Percentiles rank a stretch among this genome's conserved stretches.
phyloP scores from a whole-genome alignment of 2,329 filamentous ascomycete species.

The Paraphaeosphaeria sporulosa region DNA sequence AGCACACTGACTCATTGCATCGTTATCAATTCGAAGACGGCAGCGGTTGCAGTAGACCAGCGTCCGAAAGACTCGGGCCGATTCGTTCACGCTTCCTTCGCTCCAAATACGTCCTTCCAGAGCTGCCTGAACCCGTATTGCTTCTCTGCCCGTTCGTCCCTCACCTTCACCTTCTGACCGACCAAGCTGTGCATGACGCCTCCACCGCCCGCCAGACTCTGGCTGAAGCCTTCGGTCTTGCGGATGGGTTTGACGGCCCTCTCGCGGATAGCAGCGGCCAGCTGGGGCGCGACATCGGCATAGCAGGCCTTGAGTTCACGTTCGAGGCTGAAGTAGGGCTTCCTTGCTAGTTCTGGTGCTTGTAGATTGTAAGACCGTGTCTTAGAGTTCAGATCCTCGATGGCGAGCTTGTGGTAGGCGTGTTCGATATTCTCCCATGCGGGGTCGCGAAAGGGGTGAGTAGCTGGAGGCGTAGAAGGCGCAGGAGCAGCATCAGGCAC shows the following conservation, averaged over 20 bases:
- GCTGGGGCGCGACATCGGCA: constrained; percentile 80
- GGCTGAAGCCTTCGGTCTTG: constrained; percentile 47
- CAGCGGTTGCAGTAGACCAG: neutral
- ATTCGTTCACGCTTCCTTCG: constrained; percentile 3
- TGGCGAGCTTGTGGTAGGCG: constrained; percentile 77
- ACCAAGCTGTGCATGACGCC: constrained; percentile 70
- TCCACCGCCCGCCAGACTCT: constrained; percentile 49
- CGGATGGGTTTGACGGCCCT: constrained; percentile 63
- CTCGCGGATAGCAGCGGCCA: constrained; percentile 76
- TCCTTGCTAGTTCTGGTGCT: constrained; percentile 90
- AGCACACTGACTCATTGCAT: neutral
- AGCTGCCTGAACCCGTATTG: constrained; percentile 86
- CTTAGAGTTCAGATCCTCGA: constrained; percentile 79
- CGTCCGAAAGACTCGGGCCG: neutral
- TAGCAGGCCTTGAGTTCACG: constrained; percentile 84
- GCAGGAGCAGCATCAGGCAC: constrained; percentile 19
- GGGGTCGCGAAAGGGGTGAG: constrained; percentile 76
- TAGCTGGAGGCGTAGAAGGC: constrained; percentile 50
- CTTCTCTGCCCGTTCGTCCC: constrained; percentile 76
- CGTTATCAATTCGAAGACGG: neutral
- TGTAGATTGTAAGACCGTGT: constrained; percentile 93
- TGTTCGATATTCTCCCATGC: constrained; percentile 77
- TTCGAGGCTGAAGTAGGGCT: constrained; percentile 86
- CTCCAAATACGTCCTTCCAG: constrained; percentile 79
- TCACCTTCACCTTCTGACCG: constrained; percentile 64